Conservation (phyloP, 345 rosid genomes). For the Hibiscus tridactylites region DNA sequence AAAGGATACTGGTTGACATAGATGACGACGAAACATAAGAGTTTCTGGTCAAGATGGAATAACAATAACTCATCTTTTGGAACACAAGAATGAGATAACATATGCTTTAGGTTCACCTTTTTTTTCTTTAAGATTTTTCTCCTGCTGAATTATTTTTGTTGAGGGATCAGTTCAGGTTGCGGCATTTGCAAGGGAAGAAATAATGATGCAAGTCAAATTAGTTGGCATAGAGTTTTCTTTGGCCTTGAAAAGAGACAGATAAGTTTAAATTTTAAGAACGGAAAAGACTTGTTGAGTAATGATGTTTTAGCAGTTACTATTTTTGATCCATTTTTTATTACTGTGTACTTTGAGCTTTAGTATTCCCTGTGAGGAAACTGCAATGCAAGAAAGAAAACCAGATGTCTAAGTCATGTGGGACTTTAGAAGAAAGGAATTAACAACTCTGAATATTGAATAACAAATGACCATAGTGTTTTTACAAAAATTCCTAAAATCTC, state of each 20-base stretch:
- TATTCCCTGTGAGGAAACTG: too few relatives aligned
- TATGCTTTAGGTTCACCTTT: background rate
- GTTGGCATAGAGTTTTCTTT: background rate
- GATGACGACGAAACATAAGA: constrained; percentile 42
- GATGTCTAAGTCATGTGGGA: too few relatives aligned
- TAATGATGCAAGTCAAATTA: background rate
- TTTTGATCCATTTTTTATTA: too few relatives aligned
- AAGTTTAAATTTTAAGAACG: background rate
- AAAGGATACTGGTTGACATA: constrained; percentile 46
- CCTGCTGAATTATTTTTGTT: background rate
- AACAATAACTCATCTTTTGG: constrained; percentile 1
- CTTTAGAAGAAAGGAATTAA: background rate
- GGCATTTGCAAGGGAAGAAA: background rate
- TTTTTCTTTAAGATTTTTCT: background rate
- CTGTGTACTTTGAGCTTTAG: background rate
- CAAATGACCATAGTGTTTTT: background rate
- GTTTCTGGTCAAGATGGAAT: background rate
- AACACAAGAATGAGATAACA: background rate
- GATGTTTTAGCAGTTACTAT: too few relatives aligned
- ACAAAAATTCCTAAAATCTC: constrained; percentile 20
- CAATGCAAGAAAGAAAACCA: too few relatives aligned
- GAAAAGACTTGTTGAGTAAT: background rate
- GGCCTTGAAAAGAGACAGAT: background rate
- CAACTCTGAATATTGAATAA: constrained; percentile 19
- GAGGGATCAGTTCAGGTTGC: background rate